A percentile compares a stretch with the other conserved stretches of the same genome.
Evolutionary conservation across 2,329 filamentous ascomycete species (phyloP).

Genomic region (Zasmidium cellare): DNA sequence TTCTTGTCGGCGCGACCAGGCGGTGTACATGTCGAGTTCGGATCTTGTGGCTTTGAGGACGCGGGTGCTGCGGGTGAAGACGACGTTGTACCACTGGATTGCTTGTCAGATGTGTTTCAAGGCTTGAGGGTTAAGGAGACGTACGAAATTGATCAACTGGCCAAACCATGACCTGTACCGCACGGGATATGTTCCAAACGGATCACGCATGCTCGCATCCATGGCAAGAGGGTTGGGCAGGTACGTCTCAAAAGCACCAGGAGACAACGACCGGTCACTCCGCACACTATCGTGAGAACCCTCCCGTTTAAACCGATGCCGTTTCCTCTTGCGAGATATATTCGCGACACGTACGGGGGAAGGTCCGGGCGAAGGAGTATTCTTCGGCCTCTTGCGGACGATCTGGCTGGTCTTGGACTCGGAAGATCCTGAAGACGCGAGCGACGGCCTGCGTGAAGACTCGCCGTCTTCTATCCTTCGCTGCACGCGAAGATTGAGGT

Average conservation of each 20-base stretch:
- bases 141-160: constrained; percentile 19
- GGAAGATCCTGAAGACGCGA: not conserved
- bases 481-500: constrained; percentile 10
- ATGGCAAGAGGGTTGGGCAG: constrained; percentile 16
- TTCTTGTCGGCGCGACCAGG: constrained; percentile 22
- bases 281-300: not conserved
- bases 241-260: constrained; percentile 10
- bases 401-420: not conserved
- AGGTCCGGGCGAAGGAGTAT: not conserved
- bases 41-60: constrained; percentile 20
- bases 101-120: not conserved
- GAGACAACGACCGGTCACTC: constrained; percentile 17
- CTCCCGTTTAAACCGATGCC: constrained; percentile 3
- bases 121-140: too few species aligned
- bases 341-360: constrained; percentile 2
- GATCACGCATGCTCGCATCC: constrained; percentile 22
- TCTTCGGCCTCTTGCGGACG: not conserved
- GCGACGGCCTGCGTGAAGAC: constrained; percentile 2
- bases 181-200: constrained; percentile 25
- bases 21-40: constrained; percentile 16
- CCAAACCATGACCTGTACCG: constrained; percentile 24
- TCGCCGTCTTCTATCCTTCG: constrained; percentile 6
- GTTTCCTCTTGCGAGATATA: constrained; percentile 5
- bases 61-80: constrained; percentile 13
- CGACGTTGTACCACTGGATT: constrained; percentile 18